phyloP scores from a whole-genome alignment of 2,329 filamentous ascomycete genomes.

The Microdochium nivale region DNA sequence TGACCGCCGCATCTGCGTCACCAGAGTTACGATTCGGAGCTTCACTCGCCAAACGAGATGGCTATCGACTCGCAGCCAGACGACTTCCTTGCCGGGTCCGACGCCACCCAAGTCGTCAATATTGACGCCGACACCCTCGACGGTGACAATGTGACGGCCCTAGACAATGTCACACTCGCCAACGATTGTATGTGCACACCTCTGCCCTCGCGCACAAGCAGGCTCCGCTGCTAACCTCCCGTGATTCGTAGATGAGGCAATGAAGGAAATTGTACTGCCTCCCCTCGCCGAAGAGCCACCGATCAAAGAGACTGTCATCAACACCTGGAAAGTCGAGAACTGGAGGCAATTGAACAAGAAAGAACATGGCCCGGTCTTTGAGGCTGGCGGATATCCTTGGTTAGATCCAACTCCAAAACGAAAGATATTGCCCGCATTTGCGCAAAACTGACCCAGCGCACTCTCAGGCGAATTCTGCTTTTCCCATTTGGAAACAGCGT shows the following conservation, averaged over 20 bases:
- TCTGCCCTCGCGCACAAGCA: conserved; percentile 1
- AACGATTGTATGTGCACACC: conserved; percentile 39
- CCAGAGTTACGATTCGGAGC: conserved; percentile 41
- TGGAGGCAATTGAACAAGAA: conserved; percentile 73
- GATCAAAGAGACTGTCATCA: conserved; percentile 62
- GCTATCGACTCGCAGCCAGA: conserved; percentile 43
- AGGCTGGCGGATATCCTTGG: conserved; percentile 84
- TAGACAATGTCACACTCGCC: conserved; percentile 37
- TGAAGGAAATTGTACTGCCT: conserved; percentile 72
- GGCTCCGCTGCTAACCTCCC: conserved; percentile 9
- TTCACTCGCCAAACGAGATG: conserved; percentile 49
- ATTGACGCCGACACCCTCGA: conserved; percentile 45
- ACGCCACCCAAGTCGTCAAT: conserved; percentile 44
- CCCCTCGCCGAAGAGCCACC: conserved; percentile 68
- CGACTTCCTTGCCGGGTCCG: conserved; percentile 39
- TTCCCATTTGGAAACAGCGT: conserved; percentile 94
- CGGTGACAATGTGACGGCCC: conserved; percentile 32
- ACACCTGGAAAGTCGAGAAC: conserved; percentile 82
- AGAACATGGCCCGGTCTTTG: conserved; percentile 80
- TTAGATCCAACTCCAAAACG: conserved; percentile 30
- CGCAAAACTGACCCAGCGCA: background rate
- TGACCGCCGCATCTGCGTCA: conserved; percentile 13
- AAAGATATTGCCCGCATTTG: background rate
- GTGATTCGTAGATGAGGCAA: conserved; percentile 60
- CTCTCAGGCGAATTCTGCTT: conserved; percentile 75